These are phyloP conservation scores for Zopfochytrium polystomum DNA, from an alignment of 371 early-diverging fungal genomes.

Conservation along the genomic window DNA sequence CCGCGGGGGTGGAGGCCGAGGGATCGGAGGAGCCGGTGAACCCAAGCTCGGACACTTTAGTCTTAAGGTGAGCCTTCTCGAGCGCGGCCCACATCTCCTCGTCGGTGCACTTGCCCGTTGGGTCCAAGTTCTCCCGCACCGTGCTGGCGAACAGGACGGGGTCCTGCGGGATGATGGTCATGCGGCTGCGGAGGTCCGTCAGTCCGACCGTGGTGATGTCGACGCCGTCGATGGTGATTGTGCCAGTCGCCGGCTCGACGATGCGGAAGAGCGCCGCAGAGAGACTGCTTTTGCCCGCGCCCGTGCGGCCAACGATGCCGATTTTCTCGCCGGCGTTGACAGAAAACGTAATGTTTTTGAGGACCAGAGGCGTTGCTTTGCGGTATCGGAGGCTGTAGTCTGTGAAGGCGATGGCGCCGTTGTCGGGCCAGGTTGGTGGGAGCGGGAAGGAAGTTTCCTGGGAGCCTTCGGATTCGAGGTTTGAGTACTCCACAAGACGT, in stretches of 20 bases:
- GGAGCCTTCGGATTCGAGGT: background rate
- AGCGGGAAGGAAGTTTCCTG: background rate
- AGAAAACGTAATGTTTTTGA: slow-evolving; percentile 54
- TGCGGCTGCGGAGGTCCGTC: slow-evolving; percentile 32
- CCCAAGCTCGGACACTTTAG: background rate
- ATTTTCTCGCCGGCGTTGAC: slow-evolving; percentile 40
- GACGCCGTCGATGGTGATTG: slow-evolving; percentile 4
- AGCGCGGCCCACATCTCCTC: slow-evolving; percentile 18
- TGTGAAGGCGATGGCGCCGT: slow-evolving; percentile 35
- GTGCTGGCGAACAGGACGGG: slow-evolving; percentile 30
- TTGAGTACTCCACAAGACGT: no score
- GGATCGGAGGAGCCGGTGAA: background rate
- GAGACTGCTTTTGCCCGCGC: slow-evolving; percentile 19
- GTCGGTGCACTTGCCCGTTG: slow-evolving; percentile 3
- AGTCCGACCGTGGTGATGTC: no score
- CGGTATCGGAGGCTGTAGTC: no score
- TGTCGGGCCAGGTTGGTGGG: background rate
- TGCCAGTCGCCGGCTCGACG: slow-evolving; percentile 17
- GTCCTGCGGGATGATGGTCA: no score
- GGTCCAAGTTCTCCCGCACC: slow-evolving; percentile 15
- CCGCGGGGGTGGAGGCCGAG: background rate
- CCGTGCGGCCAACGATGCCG: no score
- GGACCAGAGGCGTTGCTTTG: slow-evolving; percentile 59
- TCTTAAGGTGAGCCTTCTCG: slow-evolving; percentile 3
- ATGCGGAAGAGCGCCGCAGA: no score